Percentiles rank a stretch among this genome's conserved stretches.
Conservation (phyloP, 768 basidiomycete species). For the Termitomyces sp. region DNA sequence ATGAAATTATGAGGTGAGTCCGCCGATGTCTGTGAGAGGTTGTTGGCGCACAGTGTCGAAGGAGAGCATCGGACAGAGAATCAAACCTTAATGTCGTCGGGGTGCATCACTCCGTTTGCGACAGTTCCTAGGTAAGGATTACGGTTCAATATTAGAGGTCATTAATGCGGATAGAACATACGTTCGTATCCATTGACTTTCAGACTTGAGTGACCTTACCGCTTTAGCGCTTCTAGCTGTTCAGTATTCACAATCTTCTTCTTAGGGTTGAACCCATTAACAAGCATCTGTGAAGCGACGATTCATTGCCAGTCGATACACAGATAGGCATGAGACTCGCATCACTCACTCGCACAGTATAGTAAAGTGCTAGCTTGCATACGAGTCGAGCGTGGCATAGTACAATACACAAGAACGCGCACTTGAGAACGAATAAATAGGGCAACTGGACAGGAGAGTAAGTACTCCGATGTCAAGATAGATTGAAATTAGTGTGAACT, state of each 20-base stretch:
- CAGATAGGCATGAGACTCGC: not conserved
- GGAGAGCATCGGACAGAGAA: slow-evolving; percentile 48
- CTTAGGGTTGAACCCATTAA: slow-evolving; percentile 46
- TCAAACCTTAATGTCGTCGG: slow-evolving; percentile 75
- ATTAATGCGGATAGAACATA: slow-evolving; percentile 27
- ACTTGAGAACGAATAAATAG: slow-evolving; percentile 47
- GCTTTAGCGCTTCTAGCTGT: slow-evolving; percentile 63
- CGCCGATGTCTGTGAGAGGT: slow-evolving; percentile 70
- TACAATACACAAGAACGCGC: slow-evolving; percentile 17
- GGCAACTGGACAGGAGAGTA: slow-evolving; percentile 32
- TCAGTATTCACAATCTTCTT: slow-evolving; percentile 62
- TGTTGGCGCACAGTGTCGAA: not conserved
- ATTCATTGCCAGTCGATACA: not conserved
- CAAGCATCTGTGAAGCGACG: slow-evolving; percentile 47
- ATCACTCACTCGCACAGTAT: slow-evolving; percentile 59
- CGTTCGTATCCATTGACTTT: slow-evolving; percentile 90
- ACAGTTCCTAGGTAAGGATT: slow-evolving; percentile 57
- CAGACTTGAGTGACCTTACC: slow-evolving; percentile 63
- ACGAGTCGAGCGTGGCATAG: slow-evolving; percentile 15
- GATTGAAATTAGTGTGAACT: not conserved
- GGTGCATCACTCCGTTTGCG: slow-evolving; percentile 88
- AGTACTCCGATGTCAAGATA: not conserved
- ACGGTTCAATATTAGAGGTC: not conserved
- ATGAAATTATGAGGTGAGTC: slow-evolving; percentile 83
- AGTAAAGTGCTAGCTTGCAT: slow-evolving; percentile 71